phyloP scores from a whole-genome alignment of 1,284 basidiomycete species.

The Ustanciosporium gigantosporum region DNA sequence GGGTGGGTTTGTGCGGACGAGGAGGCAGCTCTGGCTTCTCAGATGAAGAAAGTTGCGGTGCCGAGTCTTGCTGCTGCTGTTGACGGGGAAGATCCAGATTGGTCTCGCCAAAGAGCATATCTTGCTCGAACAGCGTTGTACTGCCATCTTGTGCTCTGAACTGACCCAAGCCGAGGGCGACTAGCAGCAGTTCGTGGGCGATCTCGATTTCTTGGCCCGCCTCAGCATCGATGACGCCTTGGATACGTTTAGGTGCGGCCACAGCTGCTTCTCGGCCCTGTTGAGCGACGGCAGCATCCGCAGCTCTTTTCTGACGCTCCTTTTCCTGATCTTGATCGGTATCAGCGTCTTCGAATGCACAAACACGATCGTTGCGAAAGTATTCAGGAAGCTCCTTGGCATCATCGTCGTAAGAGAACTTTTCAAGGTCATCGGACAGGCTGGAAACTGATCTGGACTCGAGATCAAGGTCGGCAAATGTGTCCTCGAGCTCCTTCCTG shows the following conservation, averaged over 20 bases:
- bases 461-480: slow-evolving; percentile 6
- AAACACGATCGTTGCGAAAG: slow-evolving; percentile 6
- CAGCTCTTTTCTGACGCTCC: neutral
- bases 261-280: neutral
- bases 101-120: slow-evolving; percentile 44
- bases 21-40: neutral
- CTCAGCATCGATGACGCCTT: slow-evolving; percentile 26
- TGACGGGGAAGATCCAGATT: slow-evolving; percentile 10
- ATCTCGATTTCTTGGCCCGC: slow-evolving; percentile 40
- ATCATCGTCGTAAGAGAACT: slow-evolving; percentile 40
- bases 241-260: slow-evolving; percentile 10
- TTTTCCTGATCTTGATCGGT: slow-evolving; percentile 8
- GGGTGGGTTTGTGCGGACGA: neutral
- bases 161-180: slow-evolving; percentile 52
- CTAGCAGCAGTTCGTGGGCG: slow-evolving; percentile 45
- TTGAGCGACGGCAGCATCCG: neutral
- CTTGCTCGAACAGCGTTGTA: slow-evolving; percentile 50
- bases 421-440: neutral
- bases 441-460: neutral
- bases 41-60: too few relatives aligned
- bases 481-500: neutral
- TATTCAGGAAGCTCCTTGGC: slow-evolving; percentile 37
- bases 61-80: neutral
- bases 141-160: slow-evolving; percentile 46
- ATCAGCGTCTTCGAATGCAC: neutral